Percentiles rank a stretch among this genome's conserved stretches.
Conservation (phyloP, 2,329 filamentous ascomycete genomes). For the Endothia cerciana region DNA sequence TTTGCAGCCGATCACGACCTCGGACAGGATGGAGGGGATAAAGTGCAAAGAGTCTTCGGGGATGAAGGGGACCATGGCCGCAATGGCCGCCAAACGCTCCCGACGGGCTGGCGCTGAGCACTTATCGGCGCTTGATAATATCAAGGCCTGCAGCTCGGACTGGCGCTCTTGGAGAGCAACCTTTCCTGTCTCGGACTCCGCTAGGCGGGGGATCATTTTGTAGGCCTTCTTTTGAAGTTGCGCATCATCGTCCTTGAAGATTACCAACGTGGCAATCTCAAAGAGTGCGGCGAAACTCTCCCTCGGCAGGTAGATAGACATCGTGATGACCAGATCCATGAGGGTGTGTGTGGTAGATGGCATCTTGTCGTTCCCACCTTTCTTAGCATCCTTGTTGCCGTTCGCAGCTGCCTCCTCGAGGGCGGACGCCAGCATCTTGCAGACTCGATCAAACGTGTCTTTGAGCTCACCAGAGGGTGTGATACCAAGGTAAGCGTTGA, state of each 20-base stretch:
- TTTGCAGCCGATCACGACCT: slow-evolving; percentile 95
- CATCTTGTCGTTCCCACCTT: slow-evolving; percentile 71
- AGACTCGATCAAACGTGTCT: slow-evolving; percentile 87
- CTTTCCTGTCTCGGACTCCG: slow-evolving; percentile 77
- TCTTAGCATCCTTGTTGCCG: slow-evolving; percentile 63
- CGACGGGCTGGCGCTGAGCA: slow-evolving; percentile 84
- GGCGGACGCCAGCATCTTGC: slow-evolving; percentile 77
- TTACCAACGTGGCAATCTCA: slow-evolving; percentile 80
- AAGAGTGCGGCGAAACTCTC: slow-evolving; percentile 86
- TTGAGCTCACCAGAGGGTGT: slow-evolving; percentile 77
- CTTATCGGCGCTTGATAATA: slow-evolving; percentile 80
- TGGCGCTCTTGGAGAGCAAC: slow-evolving; percentile 77
- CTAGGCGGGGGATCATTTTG: slow-evolving; percentile 91
- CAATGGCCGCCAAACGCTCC: slow-evolving; percentile 82
- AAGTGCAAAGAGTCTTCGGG: slow-evolving; percentile 84
- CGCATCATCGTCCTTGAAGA: slow-evolving; percentile 80
- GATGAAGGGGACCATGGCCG: slow-evolving; percentile 78
- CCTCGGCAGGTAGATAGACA: slow-evolving; percentile 88
- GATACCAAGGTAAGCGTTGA: slow-evolving; percentile 93
- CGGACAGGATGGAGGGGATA: slow-evolving; percentile 86
- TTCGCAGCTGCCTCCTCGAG: slow-evolving; percentile 59
- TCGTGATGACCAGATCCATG: slow-evolving; percentile 96
- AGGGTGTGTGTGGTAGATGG: slow-evolving; percentile 92
- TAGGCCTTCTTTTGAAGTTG: slow-evolving; percentile 99
- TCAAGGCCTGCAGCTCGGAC: slow-evolving; percentile 77